phyloP scores from a whole-genome alignment of 73 alveolate species.

The Tetrahymena elliotti region DNA sequence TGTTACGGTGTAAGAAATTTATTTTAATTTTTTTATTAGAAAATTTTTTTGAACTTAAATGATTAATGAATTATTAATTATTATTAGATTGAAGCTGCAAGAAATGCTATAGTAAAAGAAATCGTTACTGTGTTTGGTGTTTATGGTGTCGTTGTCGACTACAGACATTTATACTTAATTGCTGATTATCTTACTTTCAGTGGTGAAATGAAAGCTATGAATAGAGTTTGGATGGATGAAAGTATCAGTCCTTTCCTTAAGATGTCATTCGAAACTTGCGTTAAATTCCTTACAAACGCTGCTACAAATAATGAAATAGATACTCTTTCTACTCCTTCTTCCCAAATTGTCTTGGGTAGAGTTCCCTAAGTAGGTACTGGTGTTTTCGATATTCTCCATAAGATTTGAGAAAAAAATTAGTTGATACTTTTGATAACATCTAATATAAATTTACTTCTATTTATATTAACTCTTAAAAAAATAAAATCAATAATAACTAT shows the following conservation, averaged over 20 bases:
- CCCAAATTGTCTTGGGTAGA: conserved; percentile 64
- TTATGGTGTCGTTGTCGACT: conserved; percentile 93
- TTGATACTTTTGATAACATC: neutral
- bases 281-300: conserved; percentile 46
- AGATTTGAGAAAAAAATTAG: neutral
- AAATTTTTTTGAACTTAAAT: neutral
- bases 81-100: conserved; percentile 76
- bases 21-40: neutral
- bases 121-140: conserved; percentile 83
- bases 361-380: conserved; percentile 73
- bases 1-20: conserved; percentile 76
- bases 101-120: conserved; percentile 89
- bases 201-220: conserved; percentile 84
- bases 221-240: conserved; percentile 46
- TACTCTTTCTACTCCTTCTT: conserved; percentile 52
- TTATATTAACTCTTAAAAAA: neutral
- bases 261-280: conserved; percentile 66
- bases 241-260: conserved; percentile 63
- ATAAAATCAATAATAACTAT: neutral
- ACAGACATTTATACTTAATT: conserved; percentile 91
- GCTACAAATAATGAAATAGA: conserved; percentile 53
- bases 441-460: neutral
- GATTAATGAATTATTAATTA: neutral
- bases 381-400: conserved; percentile 55
- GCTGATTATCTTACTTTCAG: conserved; percentile 95